Evolutionary conservation across 371 early-diverging fungal species (phyloP), one percentile per base, ranked within the genome.

Genomic region (Parasitella parasitica): DNA sequence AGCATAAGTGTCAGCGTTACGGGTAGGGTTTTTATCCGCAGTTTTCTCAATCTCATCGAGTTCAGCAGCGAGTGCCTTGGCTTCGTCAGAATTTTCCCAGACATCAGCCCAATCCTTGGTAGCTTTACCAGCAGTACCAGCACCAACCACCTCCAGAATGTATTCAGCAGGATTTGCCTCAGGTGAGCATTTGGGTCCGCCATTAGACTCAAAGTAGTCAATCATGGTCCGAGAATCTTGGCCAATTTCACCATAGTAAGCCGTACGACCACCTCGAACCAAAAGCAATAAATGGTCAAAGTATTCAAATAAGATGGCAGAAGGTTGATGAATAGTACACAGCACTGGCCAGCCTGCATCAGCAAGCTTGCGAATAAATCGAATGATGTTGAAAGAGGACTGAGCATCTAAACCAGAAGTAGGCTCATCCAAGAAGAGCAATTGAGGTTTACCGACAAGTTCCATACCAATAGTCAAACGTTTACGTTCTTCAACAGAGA

Each of bases 341-440:
- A 86, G 62, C 11, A 87, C 72, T 18, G 85, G 80, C 70, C 80
- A 81, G 18, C 89, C 86, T 22, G 70, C 69, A 26, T 68, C 76
- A 20, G 88, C 83, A 35, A 91, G 72, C 3, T 52, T 80, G 43
- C 83, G 84, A 57, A 91, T 70, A 53, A 89, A 72, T 12, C 80
- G 76, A 22, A 90, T 73, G 39, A 91, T 85, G 54, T 85, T 87
- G 66, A 82, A 81, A 20, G 88, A 85, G 18, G 88, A 87, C 63
- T 81, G 80, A 15, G 83, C 77, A 54, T 83, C 90, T 6, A 83
- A 73, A 52, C 92, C 81, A 46, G 86, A 85, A 5, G 93, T 92
- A 15, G 92, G 92, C 72, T 94, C 94, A 73, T 94, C 94, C 54
- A 94, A 81, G 77, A 61, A 91, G 71, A 57, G 83, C 75, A 39